phyloP scores from a whole-genome alignment of 768 basidiomycete genomes.

The Tulasnella sp. region DNA sequence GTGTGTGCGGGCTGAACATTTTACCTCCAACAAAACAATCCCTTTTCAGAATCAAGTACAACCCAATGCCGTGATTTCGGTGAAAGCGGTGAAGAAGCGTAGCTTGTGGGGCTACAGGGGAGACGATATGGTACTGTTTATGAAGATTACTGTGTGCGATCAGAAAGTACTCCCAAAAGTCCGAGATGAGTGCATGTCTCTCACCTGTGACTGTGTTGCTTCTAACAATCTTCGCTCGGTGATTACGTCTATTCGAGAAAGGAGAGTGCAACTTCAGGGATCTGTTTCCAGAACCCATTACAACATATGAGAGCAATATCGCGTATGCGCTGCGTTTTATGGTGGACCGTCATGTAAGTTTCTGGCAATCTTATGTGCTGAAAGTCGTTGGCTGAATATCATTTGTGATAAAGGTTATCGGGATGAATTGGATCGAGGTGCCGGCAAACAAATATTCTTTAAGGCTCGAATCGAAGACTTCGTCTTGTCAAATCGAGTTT shows the following conservation, averaged over 20 bases:
- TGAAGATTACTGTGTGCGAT: slow-evolving; percentile 70
- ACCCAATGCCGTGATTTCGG: slow-evolving; percentile 35
- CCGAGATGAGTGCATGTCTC: slow-evolving; percentile 68
- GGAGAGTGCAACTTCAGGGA: slow-evolving; percentile 59
- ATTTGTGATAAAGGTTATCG: slow-evolving; percentile 54
- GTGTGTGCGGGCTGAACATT: not conserved
- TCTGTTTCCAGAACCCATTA: slow-evolving; percentile 40
- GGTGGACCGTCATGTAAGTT: slow-evolving; percentile 83
- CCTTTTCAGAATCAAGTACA: slow-evolving; percentile 16
- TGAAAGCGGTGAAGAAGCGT: slow-evolving; percentile 54
- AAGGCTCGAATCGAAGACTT: slow-evolving; percentile 47
- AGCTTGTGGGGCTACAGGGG: slow-evolving; percentile 85
- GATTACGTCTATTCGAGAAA: slow-evolving; percentile 50
- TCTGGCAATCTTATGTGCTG: not conserved
- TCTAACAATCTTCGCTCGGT: not conserved
- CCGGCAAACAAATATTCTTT: slow-evolving; percentile 72
- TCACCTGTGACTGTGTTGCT: slow-evolving; percentile 28
- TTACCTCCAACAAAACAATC: not conserved
- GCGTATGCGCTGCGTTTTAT: slow-evolving; percentile 87
- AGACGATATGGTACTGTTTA: slow-evolving; percentile 65
- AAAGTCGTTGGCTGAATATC: not conserved
- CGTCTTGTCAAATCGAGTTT: slow-evolving; percentile 85
- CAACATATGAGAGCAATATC: slow-evolving; percentile 93
- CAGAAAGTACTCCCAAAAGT: slow-evolving; percentile 75
- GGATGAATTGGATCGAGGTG: slow-evolving; percentile 99